Conservation (phyloP, 306 rosid genomes). For the Trifolium subterraneum region DNA sequence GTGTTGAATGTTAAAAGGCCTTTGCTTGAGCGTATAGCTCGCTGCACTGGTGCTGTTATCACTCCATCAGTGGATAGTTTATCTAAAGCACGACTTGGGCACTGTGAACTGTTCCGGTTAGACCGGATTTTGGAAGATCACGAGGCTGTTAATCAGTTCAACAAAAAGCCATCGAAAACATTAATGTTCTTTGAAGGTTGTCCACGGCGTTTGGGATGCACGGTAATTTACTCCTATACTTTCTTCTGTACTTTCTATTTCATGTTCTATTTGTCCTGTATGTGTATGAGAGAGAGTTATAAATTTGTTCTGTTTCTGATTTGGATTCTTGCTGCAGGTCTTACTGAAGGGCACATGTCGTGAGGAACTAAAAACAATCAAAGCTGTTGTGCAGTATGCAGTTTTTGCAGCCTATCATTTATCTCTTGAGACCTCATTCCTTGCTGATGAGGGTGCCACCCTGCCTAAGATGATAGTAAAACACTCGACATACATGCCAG, state of each 20-base stretch:
- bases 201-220: slow-evolving; percentile 94
- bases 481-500: slow-evolving; percentile 49
- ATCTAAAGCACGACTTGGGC: slow-evolving; percentile 72
- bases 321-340: slow-evolving; percentile 63
- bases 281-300: slow-evolving; percentile 26
- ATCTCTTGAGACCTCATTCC: slow-evolving; percentile 96
- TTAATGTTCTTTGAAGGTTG: slow-evolving; percentile 98
- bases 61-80: slow-evolving; percentile 79
- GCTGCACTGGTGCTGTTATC: slow-evolving; percentile 84
- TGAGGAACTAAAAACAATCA: slow-evolving; percentile 89
- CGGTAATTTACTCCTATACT: slow-evolving; percentile 60
- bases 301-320: slow-evolving; percentile 42
- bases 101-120: slow-evolving; percentile 91
- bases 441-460: slow-evolving; percentile 98
- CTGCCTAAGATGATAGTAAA: slow-evolving; percentile 72
- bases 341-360: slow-evolving; percentile 81
- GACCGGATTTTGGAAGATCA: slow-evolving; percentile 75
- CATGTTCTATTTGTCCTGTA: background rate
- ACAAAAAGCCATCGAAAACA: slow-evolving; percentile 80
- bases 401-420: slow-evolving; percentile 98
- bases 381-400: slow-evolving; percentile 85
- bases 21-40: slow-evolving; percentile 86
- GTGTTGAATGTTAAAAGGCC: slow-evolving; percentile 96
- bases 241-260: slow-evolving; percentile 26
- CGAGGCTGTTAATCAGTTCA: slow-evolving; percentile 65